These are phyloP conservation scores for Pythium phragmitis DNA, from an alignment of 352 stramenopile genomes.

Conservation along the genomic window DNA sequence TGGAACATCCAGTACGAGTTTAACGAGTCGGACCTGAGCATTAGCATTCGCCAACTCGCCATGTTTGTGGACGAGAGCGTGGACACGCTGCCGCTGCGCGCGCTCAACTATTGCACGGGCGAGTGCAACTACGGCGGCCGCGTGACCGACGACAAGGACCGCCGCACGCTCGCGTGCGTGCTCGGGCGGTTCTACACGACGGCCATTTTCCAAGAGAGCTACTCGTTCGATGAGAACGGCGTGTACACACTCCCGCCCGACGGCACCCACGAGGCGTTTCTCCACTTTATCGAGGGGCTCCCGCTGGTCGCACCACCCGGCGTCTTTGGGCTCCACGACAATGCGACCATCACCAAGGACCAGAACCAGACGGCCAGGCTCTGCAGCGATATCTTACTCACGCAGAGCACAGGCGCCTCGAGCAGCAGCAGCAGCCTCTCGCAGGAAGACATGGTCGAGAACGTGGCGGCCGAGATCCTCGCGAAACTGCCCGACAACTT, in stretches of 20 bases:
- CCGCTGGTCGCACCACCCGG: constrained; percentile 90
- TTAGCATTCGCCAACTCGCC: constrained; percentile 79
- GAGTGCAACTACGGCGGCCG: constrained; percentile 93
- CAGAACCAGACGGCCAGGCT: constrained; percentile 88
- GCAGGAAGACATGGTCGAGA: constrained; percentile 74
- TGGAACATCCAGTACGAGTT: constrained; percentile 98
- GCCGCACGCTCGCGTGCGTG: constrained; percentile 80
- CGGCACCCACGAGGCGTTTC: constrained; percentile 87
- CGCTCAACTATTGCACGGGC: constrained; percentile 90
- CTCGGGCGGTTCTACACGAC: constrained; percentile 83
- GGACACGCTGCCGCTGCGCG: constrained; percentile 82
- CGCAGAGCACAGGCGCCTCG: constrained; percentile 56
- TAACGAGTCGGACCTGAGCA: constrained; percentile 95
- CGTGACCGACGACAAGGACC: constrained; percentile 94
- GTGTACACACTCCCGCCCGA: constrained; percentile 78
- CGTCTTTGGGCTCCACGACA: constrained; percentile 95
- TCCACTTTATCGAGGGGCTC: constrained; percentile 91
- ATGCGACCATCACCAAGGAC: constrained; percentile 93
- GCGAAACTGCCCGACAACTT: constrained; percentile 56
- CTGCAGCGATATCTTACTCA: constrained; percentile 83
- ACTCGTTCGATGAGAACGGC: constrained; percentile 75
- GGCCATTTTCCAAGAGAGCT: constrained; percentile 79
- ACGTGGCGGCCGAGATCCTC: constrained; percentile 71
- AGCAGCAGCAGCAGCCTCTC: constrained; percentile 48
- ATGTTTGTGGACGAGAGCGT: constrained; percentile 90